Percentiles rank a stretch among this genome's conserved stretches.
These are phyloP conservation scores for Hyaloscypha variabilis DNA, from an alignment of 495 filamentous ascomycete genomes.

Conservation along the genomic window DNA sequence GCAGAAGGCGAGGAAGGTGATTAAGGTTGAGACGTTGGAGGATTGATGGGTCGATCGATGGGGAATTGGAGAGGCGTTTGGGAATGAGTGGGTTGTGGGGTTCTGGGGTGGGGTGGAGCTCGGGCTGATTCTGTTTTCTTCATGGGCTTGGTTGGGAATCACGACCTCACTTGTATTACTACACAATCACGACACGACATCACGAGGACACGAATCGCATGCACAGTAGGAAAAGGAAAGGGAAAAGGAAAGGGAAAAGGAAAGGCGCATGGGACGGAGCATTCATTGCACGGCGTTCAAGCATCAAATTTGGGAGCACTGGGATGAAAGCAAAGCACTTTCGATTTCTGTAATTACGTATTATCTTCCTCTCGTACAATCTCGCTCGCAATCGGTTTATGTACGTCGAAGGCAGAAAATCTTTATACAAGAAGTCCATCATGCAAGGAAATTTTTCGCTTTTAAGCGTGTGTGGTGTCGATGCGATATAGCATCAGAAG, in stretches of 20 bases:
- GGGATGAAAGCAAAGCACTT: neutral
- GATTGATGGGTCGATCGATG: neutral
- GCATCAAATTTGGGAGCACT: neutral
- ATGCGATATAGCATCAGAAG: neutral
- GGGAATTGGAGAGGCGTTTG: neutral
- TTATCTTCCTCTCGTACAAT: slow-evolving; percentile 6
- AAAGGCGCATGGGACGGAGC: neutral
- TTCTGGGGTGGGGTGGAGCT: neutral
- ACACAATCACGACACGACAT: neutral
- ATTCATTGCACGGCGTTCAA: neutral
- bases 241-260: no score
- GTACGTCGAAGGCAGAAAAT: neutral
- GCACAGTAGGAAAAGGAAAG: neutral
- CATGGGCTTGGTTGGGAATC: neutral
- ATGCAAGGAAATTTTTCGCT: neutral
- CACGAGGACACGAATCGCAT: neutral
- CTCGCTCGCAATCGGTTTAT: neutral
- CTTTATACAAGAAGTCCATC: slow-evolving; percentile 1
- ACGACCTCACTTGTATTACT: neutral
- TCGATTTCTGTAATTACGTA: slow-evolving; percentile 1
- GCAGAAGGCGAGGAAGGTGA: neutral
- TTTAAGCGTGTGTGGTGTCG: neutral
- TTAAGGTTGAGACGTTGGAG: neutral
- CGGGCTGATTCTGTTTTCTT: neutral
- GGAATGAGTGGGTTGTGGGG: no score